Percentiles rank a stretch among this genome's conserved stretches.
These are phyloP conservation scores for Thelonectria blattea DNA, from an alignment of 2,329 filamentous ascomycete species.

Conservation along the genomic window DNA sequence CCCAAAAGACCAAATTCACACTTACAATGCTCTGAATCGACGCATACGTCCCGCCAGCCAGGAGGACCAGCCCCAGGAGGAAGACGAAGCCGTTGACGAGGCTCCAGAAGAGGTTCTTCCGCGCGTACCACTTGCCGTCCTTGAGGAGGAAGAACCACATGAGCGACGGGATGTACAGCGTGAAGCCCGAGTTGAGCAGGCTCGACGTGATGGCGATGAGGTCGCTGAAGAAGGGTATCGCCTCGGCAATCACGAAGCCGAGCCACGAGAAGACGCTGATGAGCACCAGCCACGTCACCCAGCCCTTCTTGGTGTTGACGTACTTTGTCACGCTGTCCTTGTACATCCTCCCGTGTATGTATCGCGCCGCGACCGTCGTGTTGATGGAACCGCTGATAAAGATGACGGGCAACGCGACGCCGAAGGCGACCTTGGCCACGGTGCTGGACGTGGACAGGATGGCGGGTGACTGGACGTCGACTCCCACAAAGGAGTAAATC, in stretches of 20 bases:
- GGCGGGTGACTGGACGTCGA: slow-evolving; percentile 65
- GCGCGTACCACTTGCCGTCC: slow-evolving; percentile 28
- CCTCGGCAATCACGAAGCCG: slow-evolving; percentile 60
- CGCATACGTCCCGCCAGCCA: slow-evolving; percentile 22
- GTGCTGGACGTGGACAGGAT: slow-evolving; percentile 63
- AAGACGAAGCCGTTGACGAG: slow-evolving; percentile 15
- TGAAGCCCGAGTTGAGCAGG: slow-evolving; percentile 52
- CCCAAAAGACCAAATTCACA: neutral
- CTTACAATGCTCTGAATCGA: slow-evolving; percentile 25
- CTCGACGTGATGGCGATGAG: slow-evolving; percentile 60
- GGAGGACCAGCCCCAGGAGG: slow-evolving; percentile 18
- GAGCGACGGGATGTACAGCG: slow-evolving; percentile 46
- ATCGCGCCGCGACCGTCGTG: slow-evolving; percentile 50
- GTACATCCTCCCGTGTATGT: slow-evolving; percentile 42
- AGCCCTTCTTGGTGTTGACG: slow-evolving; percentile 35
- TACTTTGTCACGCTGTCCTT: slow-evolving; percentile 26
- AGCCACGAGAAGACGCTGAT: slow-evolving; percentile 57
- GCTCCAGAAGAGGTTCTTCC: slow-evolving; percentile 21
- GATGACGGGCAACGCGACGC: slow-evolving; percentile 70
- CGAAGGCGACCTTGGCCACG: slow-evolving; percentile 68
- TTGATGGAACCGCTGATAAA: slow-evolving; percentile 69
- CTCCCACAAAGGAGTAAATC: slow-evolving; percentile 69
- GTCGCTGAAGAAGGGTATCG: slow-evolving; percentile 73
- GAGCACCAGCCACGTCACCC: slow-evolving; percentile 62
- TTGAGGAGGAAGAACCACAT: slow-evolving; percentile 47